A percentile compares a stretch with the other conserved stretches of the same genome.
These are phyloP conservation scores for Xylaria sp. DNA, from an alignment of 2,329 filamentous ascomycete species.

Conservation along the genomic window DNA sequence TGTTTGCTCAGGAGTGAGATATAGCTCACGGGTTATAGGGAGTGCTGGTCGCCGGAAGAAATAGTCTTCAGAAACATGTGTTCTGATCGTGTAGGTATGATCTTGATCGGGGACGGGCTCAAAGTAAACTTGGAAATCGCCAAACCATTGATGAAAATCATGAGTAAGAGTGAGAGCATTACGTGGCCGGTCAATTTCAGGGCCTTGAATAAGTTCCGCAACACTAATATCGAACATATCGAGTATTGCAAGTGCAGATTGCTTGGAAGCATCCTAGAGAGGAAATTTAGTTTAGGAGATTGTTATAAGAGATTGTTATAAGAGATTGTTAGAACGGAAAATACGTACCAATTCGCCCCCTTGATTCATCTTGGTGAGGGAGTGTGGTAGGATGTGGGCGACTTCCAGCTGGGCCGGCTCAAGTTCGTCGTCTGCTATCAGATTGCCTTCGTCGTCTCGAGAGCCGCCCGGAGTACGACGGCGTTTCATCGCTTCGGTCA, in stretches of 20 bases:
- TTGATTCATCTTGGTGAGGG: slow-evolving; percentile 8
- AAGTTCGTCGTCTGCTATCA: slow-evolving; percentile 28
- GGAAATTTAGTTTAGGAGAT: slow-evolving; percentile 22
- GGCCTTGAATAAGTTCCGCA: slow-evolving; percentile 52
- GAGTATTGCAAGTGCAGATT: slow-evolving; percentile 53
- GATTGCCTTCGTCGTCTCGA: slow-evolving; percentile 44
- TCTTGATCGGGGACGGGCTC: slow-evolving; percentile 38
- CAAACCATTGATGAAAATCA: slow-evolving; percentile 48
- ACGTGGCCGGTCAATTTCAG: slow-evolving; percentile 54
- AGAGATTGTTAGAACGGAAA: too few relatives aligned
- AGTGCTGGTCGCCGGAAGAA: slow-evolving; percentile 31
- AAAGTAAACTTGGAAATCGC: slow-evolving; percentile 50
- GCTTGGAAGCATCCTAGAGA: slow-evolving; percentile 43
- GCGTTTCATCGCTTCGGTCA: slow-evolving; percentile 18
- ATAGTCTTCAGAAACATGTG: slow-evolving; percentile 32
- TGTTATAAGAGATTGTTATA: too few relatives aligned
- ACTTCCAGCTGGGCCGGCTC: slow-evolving; percentile 20
- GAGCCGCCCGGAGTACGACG: slow-evolving; percentile 32
- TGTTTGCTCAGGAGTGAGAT: slow-evolving; percentile 41
- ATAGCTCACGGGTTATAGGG: slow-evolving; percentile 48
- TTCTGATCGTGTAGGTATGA: slow-evolving; percentile 48
- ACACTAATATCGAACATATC: slow-evolving; percentile 56
- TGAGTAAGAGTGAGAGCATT: slow-evolving; percentile 54
- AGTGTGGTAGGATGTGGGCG: slow-evolving; percentile 31
- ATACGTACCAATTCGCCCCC: slow-evolving; percentile 14